Base-by-base conservation (phyloP, 306 rosid species). In the Malus asiatica region DNA sequence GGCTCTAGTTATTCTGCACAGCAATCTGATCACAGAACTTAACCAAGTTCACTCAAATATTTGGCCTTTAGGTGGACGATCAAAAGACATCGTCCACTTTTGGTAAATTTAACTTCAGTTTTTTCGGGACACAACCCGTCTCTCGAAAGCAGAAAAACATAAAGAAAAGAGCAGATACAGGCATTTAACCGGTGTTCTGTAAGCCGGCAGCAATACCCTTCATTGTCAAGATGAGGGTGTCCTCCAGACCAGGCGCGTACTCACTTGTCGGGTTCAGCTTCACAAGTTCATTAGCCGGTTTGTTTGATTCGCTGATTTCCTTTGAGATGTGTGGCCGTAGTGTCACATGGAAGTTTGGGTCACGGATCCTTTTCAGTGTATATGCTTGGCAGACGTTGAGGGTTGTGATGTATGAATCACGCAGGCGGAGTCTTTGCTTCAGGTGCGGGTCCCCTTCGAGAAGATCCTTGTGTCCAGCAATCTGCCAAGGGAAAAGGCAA, bases 191-290 rank as follows among this genome's bases (percentile, higher is more conserved):
- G 0, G 98, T 95, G 97, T 95, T 95, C 85, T 95, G 98, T 90
- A 95, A 18, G 53, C 98, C 98, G 77, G 98, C 98, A 71, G 98
- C 98, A 80, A 95, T 90, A 80, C 98, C 98, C 93, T 95, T 95
- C 98, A 95, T 95, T 57, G 98, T 95, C 82, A 92, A 84, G 73
- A 95, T 92, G 83, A 95, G 96, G 70, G 98, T 92, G 88, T 95
- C 98, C 86, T 95, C 98, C 69, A 95, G 84, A 75, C 98, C 98
- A 12, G 97, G 98, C 0, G 97, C 98, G 27, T 92, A 95, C 40
- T 95, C 98, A 38, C 98, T 95, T 55, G 87, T 89, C 2, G 97
- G 97, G 84, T 95, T 95, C 82, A 95, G 88, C n/a, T 80, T 51
- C 11, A 95, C 80, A 19, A 92, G 97, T 78, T 95, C 98, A 67